A percentile compares a stretch with the other conserved stretches of the same genome.
Conservation (phyloP, 768 basidiomycete species). For the Auricularia sp. region DNA sequence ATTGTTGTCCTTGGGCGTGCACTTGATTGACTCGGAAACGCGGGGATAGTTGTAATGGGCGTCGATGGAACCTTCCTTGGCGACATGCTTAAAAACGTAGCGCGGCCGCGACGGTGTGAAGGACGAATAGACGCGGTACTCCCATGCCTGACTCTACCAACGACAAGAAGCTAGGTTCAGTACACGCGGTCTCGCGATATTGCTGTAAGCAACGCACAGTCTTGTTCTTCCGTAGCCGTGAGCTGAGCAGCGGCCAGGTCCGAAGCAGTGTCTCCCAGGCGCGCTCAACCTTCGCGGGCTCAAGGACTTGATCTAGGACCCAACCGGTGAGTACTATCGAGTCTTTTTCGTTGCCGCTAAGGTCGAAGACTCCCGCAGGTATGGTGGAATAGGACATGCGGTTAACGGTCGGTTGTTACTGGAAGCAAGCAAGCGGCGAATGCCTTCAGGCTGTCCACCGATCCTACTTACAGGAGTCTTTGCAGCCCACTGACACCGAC, state of each 20-base stretch:
- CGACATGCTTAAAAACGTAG: constrained; percentile 5
- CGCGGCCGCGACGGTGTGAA: constrained; percentile 3
- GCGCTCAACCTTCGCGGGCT: constrained; percentile 5
- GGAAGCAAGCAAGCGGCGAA: too few relatives aligned
- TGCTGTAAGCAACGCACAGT: constrained; percentile 3
- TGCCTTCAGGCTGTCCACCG: too few relatives aligned
- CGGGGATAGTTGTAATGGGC: constrained; percentile 1
- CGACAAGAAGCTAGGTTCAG: neutral
- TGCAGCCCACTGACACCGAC: too few relatives aligned
- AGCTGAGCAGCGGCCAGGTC: constrained; percentile 9
- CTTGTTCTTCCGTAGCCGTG: constrained; percentile 3
- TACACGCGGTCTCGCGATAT: neutral
- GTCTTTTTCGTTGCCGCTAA: constrained; percentile 9
- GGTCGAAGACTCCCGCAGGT: constrained; percentile 8
- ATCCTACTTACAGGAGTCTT: too few relatives aligned
- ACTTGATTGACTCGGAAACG: constrained; percentile 1
- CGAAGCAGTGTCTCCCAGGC: constrained; percentile 5
- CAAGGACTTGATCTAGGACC: constrained; percentile 6
- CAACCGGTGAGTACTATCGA: constrained; percentile 9
- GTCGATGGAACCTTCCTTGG: constrained; percentile 2
- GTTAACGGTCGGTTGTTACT: too few relatives aligned
- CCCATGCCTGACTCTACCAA: constrained; percentile 6
- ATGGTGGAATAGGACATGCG: neutral
- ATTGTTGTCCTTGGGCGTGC: constrained; percentile 4
- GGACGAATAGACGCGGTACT: constrained; percentile 4